Evolutionary conservation across 1,139 yeast genomes (phyloP).

Genomic region (Nakaseomyces uthaithaninus): DNA sequence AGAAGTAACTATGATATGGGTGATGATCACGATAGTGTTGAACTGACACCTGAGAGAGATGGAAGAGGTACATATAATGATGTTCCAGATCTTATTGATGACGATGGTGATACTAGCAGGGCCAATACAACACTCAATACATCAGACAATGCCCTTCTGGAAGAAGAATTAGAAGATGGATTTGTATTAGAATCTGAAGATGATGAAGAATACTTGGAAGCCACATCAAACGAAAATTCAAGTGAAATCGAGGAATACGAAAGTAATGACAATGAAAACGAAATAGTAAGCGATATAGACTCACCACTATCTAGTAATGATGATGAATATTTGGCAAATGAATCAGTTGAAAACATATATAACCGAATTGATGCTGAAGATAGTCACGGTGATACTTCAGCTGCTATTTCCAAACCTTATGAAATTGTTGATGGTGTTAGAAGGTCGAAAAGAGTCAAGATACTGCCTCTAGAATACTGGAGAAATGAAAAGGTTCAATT

Average conservation of each 20-base stretch:
- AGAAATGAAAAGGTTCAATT: conserved; percentile 70
- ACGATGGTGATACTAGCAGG: conserved; percentile 25
- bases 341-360: conserved; percentile 10
- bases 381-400: no score
- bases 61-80: conserved; percentile 13
- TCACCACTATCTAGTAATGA: conserved; percentile 19
- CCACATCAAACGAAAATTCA: conserved; percentile 11
- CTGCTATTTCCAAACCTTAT: not conserved
- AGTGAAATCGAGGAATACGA: conserved; percentile 11
- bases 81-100: conserved; percentile 29
- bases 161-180: conserved; percentile 24
- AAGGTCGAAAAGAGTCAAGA: conserved; percentile 54
- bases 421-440: conserved; percentile 26
- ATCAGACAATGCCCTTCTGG: conserved; percentile 29
- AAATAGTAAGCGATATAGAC: conserved; percentile 9
- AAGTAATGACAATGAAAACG: conserved; percentile 11
- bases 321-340: conserved; percentile 25
- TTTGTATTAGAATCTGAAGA: conserved; percentile 19
- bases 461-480: conserved; percentile 80
- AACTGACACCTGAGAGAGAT: conserved; percentile 18
- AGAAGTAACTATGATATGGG: conserved; percentile 3
- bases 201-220: conserved; percentile 24
- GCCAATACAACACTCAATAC: conserved; percentile 26
- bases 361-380: conserved; percentile 13
- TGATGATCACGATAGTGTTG: conserved; percentile 6